These are phyloP conservation scores for Fusarium poae DNA, from an alignment of 2,329 filamentous ascomycete genomes.

Conservation along the genomic window DNA sequence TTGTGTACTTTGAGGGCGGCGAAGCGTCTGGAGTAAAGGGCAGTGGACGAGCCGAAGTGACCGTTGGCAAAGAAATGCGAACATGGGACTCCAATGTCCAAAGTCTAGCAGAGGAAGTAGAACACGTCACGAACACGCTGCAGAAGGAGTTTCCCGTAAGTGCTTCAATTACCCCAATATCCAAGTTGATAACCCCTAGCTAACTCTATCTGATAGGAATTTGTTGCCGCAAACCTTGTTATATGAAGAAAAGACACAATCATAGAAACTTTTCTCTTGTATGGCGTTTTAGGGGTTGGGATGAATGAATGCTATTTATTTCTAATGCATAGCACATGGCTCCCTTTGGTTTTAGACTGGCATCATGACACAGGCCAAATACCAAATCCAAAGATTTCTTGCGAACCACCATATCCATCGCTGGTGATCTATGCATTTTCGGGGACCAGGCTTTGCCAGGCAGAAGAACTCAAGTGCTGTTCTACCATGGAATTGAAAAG, in stretches of 20 bases:
- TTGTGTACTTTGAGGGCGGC: conserved; percentile 86
- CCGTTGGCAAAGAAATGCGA: conserved; percentile 78
- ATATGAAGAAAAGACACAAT: conserved; percentile 44
- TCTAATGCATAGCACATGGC: conserved; percentile 37
- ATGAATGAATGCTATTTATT: conserved; percentile 34
- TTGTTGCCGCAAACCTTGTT: conserved; percentile 67
- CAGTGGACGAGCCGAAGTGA: conserved; percentile 72
- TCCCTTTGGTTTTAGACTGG: conserved; percentile 37
- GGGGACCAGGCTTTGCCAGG: background rate
- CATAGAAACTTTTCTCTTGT: conserved; percentile 40
- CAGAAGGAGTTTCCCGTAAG: conserved; percentile 81
- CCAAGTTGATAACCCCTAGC: background rate
- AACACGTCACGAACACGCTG: conserved; percentile 84
- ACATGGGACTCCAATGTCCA: conserved; percentile 93
- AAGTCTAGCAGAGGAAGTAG: conserved; percentile 87
- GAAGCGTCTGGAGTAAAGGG: conserved; percentile 78
- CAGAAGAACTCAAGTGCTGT: background rate
- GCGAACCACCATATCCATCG: background rate
- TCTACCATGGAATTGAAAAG: conserved; percentile 5
- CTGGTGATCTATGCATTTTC: background rate
- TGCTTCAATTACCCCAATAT: conserved; percentile 13
- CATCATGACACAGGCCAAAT: conserved; percentile 24
- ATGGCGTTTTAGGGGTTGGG: conserved; percentile 44
- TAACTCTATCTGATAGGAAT: conserved; percentile 58
- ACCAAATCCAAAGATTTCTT: conserved; percentile 63